A percentile compares a stretch with the other conserved stretches of the same genome.
These are phyloP conservation scores for Magnolia kwangsiensis DNA, from an alignment of 164 flowering plant species.

Conservation along the genomic window DNA sequence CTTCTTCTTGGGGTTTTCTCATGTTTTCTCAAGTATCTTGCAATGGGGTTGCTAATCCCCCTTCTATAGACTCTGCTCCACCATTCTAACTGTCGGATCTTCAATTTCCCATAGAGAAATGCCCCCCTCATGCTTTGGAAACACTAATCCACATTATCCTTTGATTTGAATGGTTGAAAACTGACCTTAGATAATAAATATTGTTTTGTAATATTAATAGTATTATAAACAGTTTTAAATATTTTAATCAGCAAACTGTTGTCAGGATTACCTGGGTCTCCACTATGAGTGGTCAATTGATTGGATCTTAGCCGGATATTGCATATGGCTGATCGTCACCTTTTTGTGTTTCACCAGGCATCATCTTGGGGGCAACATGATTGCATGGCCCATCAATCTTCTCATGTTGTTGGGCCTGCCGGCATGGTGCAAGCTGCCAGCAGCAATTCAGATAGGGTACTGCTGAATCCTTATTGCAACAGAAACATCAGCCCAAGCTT, in stretches of 20 bases:
- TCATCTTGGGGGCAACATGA: slow-evolving; percentile 39
- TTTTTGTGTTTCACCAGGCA: slow-evolving; percentile 23
- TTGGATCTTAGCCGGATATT: neutral
- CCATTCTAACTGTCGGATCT: too few species aligned
- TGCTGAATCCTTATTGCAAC: slow-evolving; percentile 34
- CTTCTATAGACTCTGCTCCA: too few species aligned
- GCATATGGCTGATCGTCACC: neutral
- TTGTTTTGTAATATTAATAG: neutral
- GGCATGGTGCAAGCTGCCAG: slow-evolving; percentile 27
- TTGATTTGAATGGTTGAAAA: too few species aligned
- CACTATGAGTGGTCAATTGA: too few species aligned
- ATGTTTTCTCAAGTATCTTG: too few species aligned
- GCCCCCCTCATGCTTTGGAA: too few species aligned
- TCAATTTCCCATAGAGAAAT: too few species aligned
- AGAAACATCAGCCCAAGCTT: slow-evolving; percentile 35
- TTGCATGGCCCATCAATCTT: slow-evolving; percentile 34
- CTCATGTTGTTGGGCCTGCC: slow-evolving; percentile 29
- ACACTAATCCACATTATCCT: too few species aligned
- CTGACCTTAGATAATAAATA: neutral
- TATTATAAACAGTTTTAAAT: neutral
- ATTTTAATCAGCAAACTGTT: too few species aligned
- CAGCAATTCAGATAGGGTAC: slow-evolving; percentile 22
- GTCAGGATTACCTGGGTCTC: too few species aligned
- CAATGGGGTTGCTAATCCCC: too few species aligned
- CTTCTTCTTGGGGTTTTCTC: too few species aligned